Evolutionary conservation across 1,284 basidiomycete genomes (phyloP), one percentile per base, ranked within the genome.

Genomic region (Austropuccinia psidii): DNA sequence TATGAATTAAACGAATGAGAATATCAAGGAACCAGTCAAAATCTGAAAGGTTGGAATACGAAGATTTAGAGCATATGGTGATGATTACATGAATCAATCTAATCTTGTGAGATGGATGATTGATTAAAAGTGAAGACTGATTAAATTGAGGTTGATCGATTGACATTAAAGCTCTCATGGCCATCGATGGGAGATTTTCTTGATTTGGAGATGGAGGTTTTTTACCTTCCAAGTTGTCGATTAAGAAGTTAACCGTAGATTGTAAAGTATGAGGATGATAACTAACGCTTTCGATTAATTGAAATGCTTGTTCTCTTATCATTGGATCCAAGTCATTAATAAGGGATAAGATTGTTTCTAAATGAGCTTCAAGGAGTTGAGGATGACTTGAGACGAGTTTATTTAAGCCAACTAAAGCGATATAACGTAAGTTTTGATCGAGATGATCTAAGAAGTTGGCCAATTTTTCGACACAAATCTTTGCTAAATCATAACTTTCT

Each of bases 1-100:
- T 54, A 97, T 85, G 79, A 93, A 91, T 0, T 1, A 98, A 85
- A 77, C 96, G 91, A 55, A 96, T 85, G 29, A 97, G 86, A 2
- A 94, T 91, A 8, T 93, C 95, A 31, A 98, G 84, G 79, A 93
- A 96, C 96, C 96, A 99, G 78, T 94, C 89, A 79, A 98, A 97
- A 81, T 98, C 93, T 45, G 85, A 85, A 43, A 99, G 85, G 78
- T 94, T 89, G 68, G 88, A 87, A 78, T 96, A 98, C 7, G 89
- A 89, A 73, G 89, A 87, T 75, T 86, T 85, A 5, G 90, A 88
- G 75, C 92, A 90, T 77, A 96, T 89, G 27, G 84, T 82, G n/a
- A 97, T 84, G 74, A 98, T 89, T 8, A 87, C 85, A 76, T 90
- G 88, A 0, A 90, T 85, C 39, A 97, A 86, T 70, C 88, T 86